A percentile compares a stretch with the other conserved stretches of the same genome.
Evolutionary conservation across 345 rosid genomes (phyloP).

Genomic region (Boechera stricta): DNA sequence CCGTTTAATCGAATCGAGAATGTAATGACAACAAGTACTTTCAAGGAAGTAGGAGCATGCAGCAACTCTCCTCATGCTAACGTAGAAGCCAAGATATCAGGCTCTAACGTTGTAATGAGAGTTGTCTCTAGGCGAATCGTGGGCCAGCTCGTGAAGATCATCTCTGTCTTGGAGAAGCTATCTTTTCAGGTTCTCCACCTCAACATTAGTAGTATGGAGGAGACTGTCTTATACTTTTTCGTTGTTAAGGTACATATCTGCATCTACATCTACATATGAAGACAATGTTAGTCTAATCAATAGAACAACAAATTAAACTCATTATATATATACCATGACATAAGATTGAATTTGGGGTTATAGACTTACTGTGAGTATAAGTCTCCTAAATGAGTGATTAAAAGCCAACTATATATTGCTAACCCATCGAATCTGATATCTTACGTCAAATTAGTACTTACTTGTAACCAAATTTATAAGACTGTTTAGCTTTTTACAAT

Average conservation of each 20-base stretch:
- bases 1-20: conserved; percentile 42
- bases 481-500: not conserved
- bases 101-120: conserved; percentile 78
- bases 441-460: not conserved
- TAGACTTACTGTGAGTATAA: not conserved
- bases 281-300: not conserved
- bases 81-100: conserved; percentile 89
- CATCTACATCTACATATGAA: conserved; percentile 6
- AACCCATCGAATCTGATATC: not conserved
- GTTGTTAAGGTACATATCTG: conserved; percentile 68
- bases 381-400: not conserved
- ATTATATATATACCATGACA: conserved; percentile 11
- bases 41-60: conserved; percentile 62
- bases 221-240: conserved; percentile 84
- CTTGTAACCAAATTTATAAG: not conserved
- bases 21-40: conserved; percentile 44
- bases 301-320: not conserved
- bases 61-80: conserved; percentile 89
- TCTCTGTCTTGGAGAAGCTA: conserved; percentile 72
- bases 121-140: conserved; percentile 58
- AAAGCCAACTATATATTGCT: not conserved
- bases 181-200: conserved; percentile 80
- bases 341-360: not conserved
- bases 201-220: conserved; percentile 92
- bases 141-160: conserved; percentile 77